Conservation (phyloP, 1,284 basidiomycete genomes). For the Ustilago xerochloae region DNA sequence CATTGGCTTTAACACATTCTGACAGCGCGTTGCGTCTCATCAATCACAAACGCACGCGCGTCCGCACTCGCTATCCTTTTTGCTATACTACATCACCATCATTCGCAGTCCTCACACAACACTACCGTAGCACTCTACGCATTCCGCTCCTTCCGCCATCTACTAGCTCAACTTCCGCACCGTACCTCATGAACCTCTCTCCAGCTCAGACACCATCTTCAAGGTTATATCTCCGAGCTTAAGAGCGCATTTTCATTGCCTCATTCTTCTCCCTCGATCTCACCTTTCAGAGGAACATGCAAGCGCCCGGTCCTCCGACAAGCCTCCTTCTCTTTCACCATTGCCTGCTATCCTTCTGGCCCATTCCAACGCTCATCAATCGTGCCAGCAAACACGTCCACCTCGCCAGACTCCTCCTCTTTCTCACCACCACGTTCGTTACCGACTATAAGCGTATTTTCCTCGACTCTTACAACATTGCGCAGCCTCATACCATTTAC, state of each 20-base stretch:
- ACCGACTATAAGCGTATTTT: conserved; percentile 4
- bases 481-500: background rate
- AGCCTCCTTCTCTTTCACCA: conserved; percentile 10
- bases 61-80: background rate
- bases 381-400: conserved; percentile 1
- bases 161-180: too few relatives aligned
- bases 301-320: conserved; percentile 19
- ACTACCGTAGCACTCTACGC: background rate
- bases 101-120: background rate
- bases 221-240: background rate
- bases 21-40: conserved; percentile 17
- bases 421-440: conserved; percentile 22
- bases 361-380: background rate
- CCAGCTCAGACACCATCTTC: background rate
- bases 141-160: background rate
- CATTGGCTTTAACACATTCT: background rate
- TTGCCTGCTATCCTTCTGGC: conserved; percentile 4
- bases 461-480: background rate
- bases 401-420: conserved; percentile 4
- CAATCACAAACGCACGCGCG: conserved; percentile 8
- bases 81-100: background rate
- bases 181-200: conserved; percentile 4
- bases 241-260: background rate
- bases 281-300: conserved; percentile 32
- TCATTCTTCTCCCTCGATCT: background rate